Base-by-base conservation (phyloP, 495 filamentous ascomycete genomes). In the Hypoxylon cercidicola region DNA sequence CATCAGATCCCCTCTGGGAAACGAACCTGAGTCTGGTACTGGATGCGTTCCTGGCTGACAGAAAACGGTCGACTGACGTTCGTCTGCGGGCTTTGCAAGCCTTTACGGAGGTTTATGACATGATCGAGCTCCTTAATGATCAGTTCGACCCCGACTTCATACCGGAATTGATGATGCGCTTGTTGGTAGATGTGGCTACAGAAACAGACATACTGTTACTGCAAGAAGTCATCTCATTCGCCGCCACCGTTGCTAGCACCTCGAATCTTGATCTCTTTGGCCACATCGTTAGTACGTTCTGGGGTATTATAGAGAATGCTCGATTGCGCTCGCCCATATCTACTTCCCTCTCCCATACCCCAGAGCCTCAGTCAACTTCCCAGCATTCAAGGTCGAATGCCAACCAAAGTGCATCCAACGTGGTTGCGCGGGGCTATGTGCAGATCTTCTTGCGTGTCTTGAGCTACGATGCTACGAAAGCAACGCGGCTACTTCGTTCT, bases 1-100 rank as follows among this genome's bases (percentile, higher is more conserved):
- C 91, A 20, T 91, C 88, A 4, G 87, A 87, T 69, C 72, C 77
- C 12, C 73, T 84, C 8, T 97, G 91, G 89, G 78, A 88, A 28
- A 75, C 77, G 4, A 88, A 91, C 61, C 83, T 88, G 20, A 82
- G 75, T 20, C 76, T 81, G 7, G 76, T 95, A 1, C 77, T 93
- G 47, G 79, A 85, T 21, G 80, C 84, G 10, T 89, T 97, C 64
- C 85, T 93, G 50, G 83, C 81, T 34, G 82, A 89, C 64, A 82
- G 78, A 11, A 81, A 72, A 49, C 87, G 92, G 46, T 81, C 87
- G 20, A 82, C 88, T 1, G 81, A 87, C 37, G 84, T 92, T 55
- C 88, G 93, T 13, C 78, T 91, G 10, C 78, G 84, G 18, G 88
- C 90, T 34, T 72, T 94, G 45, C 84, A 88, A 59, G 83, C 84